These are phyloP conservation scores for Nidularia pulvinata DNA, from an alignment of 768 basidiomycete species.

Conservation along the genomic window DNA sequence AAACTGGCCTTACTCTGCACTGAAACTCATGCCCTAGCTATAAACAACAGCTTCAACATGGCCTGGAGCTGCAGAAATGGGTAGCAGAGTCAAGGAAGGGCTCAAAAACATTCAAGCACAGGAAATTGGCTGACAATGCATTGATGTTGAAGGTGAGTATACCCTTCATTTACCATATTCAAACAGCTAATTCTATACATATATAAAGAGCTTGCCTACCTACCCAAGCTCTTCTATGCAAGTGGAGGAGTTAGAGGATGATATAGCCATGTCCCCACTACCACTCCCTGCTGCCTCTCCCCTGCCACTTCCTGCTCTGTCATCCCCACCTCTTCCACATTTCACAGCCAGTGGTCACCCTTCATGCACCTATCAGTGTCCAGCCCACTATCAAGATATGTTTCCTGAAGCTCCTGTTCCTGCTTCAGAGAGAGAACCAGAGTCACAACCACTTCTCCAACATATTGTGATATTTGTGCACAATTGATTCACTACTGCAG, in stretches of 20 bases:
- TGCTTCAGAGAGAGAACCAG: background rate
- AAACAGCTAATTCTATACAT: too few species aligned
- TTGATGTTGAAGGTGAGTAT: too few species aligned
- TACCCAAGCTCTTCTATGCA: too few species aligned
- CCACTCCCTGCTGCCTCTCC: background rate
- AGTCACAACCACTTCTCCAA: background rate
- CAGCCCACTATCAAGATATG: conserved; percentile 6
- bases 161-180: too few species aligned
- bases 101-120: background rate
- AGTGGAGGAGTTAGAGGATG: background rate
- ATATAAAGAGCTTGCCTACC: too few species aligned
- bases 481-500: conserved; percentile 10
- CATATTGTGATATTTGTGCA: conserved; percentile 11
- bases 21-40: background rate
- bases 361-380: too few species aligned
- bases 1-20: background rate
- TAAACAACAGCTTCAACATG: background rate
- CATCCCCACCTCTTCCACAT: too few species aligned
- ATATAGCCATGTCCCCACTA: background rate
- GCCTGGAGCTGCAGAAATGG: background rate
- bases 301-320: background rate
- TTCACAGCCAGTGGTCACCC: too few species aligned
- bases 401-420: conserved; percentile 6
- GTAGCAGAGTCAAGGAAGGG: background rate
- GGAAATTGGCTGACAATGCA: too few species aligned